Evolutionary conservation across 2,329 filamentous ascomycete species (phyloP).

Genomic region (Cytospora mali): DNA sequence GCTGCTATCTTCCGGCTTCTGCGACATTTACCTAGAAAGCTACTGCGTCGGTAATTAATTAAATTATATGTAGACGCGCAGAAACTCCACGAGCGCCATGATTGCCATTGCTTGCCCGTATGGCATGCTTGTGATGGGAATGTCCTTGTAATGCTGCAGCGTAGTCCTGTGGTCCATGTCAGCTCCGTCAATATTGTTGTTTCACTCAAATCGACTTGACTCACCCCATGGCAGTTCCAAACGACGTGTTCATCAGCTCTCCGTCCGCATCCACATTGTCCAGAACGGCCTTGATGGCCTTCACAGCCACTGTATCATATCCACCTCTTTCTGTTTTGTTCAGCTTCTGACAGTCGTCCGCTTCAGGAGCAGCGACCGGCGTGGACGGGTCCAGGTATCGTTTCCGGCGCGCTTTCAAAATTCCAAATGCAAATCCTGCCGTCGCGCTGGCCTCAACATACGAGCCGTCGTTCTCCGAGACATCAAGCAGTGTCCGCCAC

Average conservation of each 20-base stretch:
- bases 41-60: no score
- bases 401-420: conserved; percentile 73
- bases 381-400: conserved; percentile 63
- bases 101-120: conserved; percentile 86
- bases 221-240: conserved; percentile 75
- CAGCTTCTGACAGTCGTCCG: conserved; percentile 21
- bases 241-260: conserved; percentile 74
- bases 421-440: conserved; percentile 79
- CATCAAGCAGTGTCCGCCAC: conserved; percentile 76
- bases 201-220: neutral
- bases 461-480: conserved; percentile 66
- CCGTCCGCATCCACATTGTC: conserved; percentile 67
- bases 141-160: conserved; percentile 77
- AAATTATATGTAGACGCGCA: conserved; percentile 57
- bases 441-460: conserved; percentile 79
- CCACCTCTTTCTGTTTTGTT: conserved; percentile 8
- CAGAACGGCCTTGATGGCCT: conserved; percentile 68
- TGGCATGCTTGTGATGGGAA: conserved; percentile 77
- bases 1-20: no score
- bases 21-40: no score
- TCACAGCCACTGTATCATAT: conserved; percentile 63
- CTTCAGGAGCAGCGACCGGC: conserved; percentile 19
- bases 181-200: neutral
- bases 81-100: conserved; percentile 75
- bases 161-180: conserved; percentile 42